phyloP scores from a whole-genome alignment of 78 protist genomes.

The Dictyostelium citrinum region DNA sequence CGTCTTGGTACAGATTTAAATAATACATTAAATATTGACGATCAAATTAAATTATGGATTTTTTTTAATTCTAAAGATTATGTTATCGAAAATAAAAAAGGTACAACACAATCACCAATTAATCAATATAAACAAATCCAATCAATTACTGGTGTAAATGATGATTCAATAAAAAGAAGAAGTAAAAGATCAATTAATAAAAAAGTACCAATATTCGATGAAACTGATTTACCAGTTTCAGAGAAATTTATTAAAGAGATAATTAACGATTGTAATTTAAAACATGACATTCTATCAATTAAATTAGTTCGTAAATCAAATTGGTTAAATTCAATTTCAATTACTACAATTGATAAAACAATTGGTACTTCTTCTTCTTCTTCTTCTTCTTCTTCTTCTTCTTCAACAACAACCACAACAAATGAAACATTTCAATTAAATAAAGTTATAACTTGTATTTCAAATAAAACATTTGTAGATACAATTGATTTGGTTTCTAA shows the following conservation, averaged over 20 bases:
- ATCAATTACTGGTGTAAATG: neutral
- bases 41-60: neutral
- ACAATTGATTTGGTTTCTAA: conserved; percentile 9
- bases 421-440: neutral
- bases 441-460: conserved; percentile 19
- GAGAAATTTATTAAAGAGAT: conserved; percentile 4
- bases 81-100: neutral
- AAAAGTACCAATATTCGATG: neutral
- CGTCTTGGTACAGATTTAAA: neutral
- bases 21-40: neutral
- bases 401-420: too few species aligned
- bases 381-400: neutral
- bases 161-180: conserved; percentile 19
- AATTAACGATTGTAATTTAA: neutral
- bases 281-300: neutral
- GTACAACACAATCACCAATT: neutral
- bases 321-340: conserved; percentile 54
- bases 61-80: neutral
- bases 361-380: neutral
- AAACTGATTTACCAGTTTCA: conserved; percentile 21
- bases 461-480: neutral
- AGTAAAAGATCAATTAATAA: neutral
- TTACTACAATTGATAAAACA: neutral
- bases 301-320: neutral
- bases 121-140: neutral